phyloP scores from a whole-genome alignment of 2,329 filamentous ascomycete genomes.

The Periconia digitata region DNA sequence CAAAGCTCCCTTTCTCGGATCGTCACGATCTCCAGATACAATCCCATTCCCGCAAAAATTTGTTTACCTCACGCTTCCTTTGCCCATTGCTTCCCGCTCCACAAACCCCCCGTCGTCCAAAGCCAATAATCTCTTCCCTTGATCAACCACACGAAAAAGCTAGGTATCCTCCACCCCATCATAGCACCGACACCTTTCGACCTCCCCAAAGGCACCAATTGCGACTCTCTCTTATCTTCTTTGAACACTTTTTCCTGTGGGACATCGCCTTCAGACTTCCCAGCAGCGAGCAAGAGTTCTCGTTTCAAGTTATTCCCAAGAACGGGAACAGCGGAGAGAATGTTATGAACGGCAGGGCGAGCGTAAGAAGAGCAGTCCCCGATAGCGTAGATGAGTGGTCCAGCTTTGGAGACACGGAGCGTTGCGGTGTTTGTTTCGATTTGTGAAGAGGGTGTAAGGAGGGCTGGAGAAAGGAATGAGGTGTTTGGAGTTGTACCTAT shows the following conservation, averaged over 20 bases:
- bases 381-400: slow-evolving; percentile 36
- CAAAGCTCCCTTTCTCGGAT: neutral
- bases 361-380: slow-evolving; percentile 39
- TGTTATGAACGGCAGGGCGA: slow-evolving; percentile 35
- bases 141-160: slow-evolving; percentile 41
- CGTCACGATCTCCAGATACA: too few species aligned
- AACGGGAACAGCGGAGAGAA: slow-evolving; percentile 39
- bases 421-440: slow-evolving; percentile 11
- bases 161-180: slow-evolving; percentile 43
- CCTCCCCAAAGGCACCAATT: slow-evolving; percentile 36
- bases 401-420: slow-evolving; percentile 27
- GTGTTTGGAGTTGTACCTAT: slow-evolving; percentile 39
- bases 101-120: slow-evolving; percentile 51
- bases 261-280: slow-evolving; percentile 13
- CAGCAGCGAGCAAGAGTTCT: slow-evolving; percentile 48
- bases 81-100: slow-evolving; percentile 56
- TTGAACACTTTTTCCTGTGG: slow-evolving; percentile 25
- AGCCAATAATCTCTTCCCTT: slow-evolving; percentile 52
- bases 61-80: slow-evolving; percentile 47
- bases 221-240: slow-evolving; percentile 22
- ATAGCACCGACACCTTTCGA: slow-evolving; percentile 37
- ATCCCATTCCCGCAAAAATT: neutral
- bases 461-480: slow-evolving; percentile 29
- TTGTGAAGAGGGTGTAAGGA: slow-evolving; percentile 5
- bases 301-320: slow-evolving; percentile 52